Percentiles rank a stretch among this genome's conserved stretches.
Evolutionary conservation across 352 stramenopile species (phyloP).

Genomic region (Pythium monospermum): DNA sequence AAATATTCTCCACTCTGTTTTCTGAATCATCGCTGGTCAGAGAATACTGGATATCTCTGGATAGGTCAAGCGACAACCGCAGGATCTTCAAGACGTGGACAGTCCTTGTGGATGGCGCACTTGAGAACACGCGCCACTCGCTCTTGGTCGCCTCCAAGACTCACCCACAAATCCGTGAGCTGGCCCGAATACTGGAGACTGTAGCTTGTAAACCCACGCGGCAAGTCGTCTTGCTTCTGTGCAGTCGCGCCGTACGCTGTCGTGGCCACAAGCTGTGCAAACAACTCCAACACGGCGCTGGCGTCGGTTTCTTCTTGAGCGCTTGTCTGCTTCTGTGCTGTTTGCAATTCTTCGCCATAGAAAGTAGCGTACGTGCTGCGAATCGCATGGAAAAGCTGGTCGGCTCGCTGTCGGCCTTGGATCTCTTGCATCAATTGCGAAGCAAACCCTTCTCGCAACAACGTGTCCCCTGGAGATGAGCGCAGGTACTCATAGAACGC

Average conservation of each 20-base stretch:
- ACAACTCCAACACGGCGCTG: conserved; percentile 13
- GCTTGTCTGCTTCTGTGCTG: conserved; percentile 6
- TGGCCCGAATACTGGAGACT: conserved; percentile 57
- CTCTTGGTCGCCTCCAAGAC: background rate
- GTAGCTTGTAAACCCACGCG: conserved; percentile 54
- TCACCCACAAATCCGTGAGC: conserved; percentile 6
- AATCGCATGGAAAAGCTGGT: conserved; percentile 17
- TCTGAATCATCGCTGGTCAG: too few species aligned
- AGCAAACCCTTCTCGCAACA: conserved; percentile 27
- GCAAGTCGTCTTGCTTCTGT: conserved; percentile 13
- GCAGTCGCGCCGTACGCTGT: background rate
- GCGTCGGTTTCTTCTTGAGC: background rate
- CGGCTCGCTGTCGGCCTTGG: conserved; percentile 34
- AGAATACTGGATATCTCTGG: too few species aligned
- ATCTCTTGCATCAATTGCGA: conserved; percentile 33
- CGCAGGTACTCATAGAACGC: conserved; percentile 78
- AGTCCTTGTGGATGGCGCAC: too few species aligned
- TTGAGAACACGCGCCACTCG: background rate
- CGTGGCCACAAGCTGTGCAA: conserved; percentile 2
- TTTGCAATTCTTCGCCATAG: conserved; percentile 1
- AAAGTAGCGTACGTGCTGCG: background rate
- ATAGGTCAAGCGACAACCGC: too few species aligned
- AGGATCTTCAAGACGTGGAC: too few species aligned
- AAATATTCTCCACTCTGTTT: too few species aligned
- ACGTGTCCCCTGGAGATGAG: conserved; percentile 23